Evolutionary conservation across 768 basidiomycete species (phyloP).

Genomic region (Lentinula edodes): DNA sequence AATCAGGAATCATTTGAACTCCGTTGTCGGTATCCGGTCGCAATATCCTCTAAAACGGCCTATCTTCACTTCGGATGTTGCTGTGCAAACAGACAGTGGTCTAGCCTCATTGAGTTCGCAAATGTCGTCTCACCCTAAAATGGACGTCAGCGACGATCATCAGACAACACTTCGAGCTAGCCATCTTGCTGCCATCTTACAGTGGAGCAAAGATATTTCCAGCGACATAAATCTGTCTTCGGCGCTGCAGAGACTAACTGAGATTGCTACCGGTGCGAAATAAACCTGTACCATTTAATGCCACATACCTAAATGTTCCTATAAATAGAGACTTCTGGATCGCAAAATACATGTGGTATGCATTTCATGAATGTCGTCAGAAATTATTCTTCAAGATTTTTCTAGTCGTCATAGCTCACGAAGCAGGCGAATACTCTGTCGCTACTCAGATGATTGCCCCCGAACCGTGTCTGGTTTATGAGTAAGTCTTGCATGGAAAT

Average conservation of each 20-base stretch:
- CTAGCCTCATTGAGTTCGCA: constrained; percentile 20
- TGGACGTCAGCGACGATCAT: constrained; percentile 42
- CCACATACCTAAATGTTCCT: not conserved
- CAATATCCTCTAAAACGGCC: constrained; percentile 47
- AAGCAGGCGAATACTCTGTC: constrained; percentile 66
- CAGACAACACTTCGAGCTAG: constrained; percentile 54
- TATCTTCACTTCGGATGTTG: constrained; percentile 54
- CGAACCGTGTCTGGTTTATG: constrained; percentile 59
- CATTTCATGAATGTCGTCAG: not conserved
- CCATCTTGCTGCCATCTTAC: constrained; percentile 63
- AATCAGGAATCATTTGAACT: constrained; percentile 44
- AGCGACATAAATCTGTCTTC: constrained; percentile 67
- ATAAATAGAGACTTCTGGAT: constrained; percentile 52
- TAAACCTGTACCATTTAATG: not conserved
- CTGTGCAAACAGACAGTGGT: constrained; percentile 55
- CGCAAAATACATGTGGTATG: constrained; percentile 56
- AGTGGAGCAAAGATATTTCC: constrained; percentile 72
- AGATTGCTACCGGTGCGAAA: constrained; percentile 57
- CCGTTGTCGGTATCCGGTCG: constrained; percentile 37
- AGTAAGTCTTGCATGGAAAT: constrained; percentile 30
- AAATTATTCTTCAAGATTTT: not conserved
- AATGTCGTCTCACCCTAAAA: constrained; percentile 22
- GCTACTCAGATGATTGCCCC: constrained; percentile 61
- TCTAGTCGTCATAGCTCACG: constrained; percentile 58
- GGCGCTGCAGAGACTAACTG: constrained; percentile 63